Base-by-base conservation (phyloP, 2,329 filamentous ascomycete genomes). In the Truncatella angustata region DNA sequence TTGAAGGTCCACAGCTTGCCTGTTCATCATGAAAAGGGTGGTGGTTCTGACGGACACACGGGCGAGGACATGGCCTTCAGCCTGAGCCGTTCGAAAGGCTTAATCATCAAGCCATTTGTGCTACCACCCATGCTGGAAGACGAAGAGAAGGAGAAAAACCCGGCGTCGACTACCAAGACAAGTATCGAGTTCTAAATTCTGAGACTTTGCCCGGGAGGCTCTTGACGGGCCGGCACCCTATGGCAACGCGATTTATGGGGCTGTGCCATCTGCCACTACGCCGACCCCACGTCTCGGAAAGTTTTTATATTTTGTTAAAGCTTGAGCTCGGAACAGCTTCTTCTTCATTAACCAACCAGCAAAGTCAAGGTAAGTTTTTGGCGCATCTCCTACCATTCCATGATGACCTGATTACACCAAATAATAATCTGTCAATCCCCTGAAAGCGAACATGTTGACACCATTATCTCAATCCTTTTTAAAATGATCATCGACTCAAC, bases 1-100 rank as follows among this genome's bases (percentile, higher is more conserved):
- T 73, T 97, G 16, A 88, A 86, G 56, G 82, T 95, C 1, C 90
- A 96, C 67, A 86, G 86, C 50, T 70, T 97, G 32, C 93, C 94
- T 0, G 77, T 96, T 1, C 86, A 90, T 58, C 90, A 95, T 54
- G 93, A 97, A 66, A 90, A 89, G 59, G 93, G 94, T 2, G 91
- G 90, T 12, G 86, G 84, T 9, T 79, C 82, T 2, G 84, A 84
- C 54, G 77, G 81, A 35, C 82, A 82, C 53, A 85, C 87, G 50
- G 85, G 89, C 21, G 90, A 96, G 63, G 91, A 97, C 70, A 81
- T 96, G 70, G 91, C 91, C 4, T 99, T 99, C 68, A 92, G 86
- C 55, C 73, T 99, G 48, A 96, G 91, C 67, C 80, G 90, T 62
- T 80, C 82, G 3, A 86, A 82, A 61, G 92, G 90, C 48, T 84